Conservation (phyloP, 2,329 filamentous ascomycete genomes). For the Ophiostoma angusticollis region DNA sequence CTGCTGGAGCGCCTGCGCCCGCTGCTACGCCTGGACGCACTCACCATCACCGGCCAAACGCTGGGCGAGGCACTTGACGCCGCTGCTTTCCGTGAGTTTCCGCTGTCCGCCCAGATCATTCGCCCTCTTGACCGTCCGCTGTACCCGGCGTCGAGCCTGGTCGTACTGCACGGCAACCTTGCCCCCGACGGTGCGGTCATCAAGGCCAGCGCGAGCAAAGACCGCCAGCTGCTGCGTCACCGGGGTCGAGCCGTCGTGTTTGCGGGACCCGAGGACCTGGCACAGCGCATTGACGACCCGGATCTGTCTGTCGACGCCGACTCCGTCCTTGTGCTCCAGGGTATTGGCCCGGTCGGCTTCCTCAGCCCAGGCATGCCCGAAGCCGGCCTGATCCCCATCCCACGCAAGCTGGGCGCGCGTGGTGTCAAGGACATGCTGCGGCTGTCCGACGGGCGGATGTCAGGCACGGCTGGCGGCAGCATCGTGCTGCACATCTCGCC, state of each 20-base stretch:
- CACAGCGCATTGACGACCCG: conserved; percentile 43
- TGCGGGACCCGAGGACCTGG: conserved; percentile 62
- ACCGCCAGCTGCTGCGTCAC: conserved; percentile 43
- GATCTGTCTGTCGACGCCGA: conserved; percentile 47
- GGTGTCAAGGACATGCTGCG: conserved; percentile 70
- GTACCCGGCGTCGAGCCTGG: conserved; percentile 64
- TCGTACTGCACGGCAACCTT: conserved; percentile 73
- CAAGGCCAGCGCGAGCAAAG: conserved; percentile 78
- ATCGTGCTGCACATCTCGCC: conserved; percentile 81
- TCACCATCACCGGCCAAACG: conserved; percentile 75
- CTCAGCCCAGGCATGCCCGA: conserved; percentile 83
- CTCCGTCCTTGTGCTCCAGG: conserved; percentile 67
- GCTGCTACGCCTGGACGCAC: conserved; percentile 62
- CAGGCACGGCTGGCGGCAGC: conserved; percentile 76
- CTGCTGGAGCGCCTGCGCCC: conserved; percentile 68
- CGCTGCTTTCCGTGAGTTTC: conserved; percentile 45
- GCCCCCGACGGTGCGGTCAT: conserved; percentile 74
- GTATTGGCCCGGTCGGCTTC: conserved; percentile 54
- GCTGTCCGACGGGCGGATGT: conserved; percentile 79
- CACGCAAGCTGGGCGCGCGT: conserved; percentile 65
- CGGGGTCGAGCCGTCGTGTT: conserved; percentile 48
- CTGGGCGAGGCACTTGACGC: conserved; percentile 65
- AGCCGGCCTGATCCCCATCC: conserved; percentile 49
- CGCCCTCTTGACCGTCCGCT: conserved; percentile 52
- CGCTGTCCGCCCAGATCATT: conserved; percentile 33